Conservation (phyloP, 345 rosid genomes). For the Pistacia vera region DNA sequence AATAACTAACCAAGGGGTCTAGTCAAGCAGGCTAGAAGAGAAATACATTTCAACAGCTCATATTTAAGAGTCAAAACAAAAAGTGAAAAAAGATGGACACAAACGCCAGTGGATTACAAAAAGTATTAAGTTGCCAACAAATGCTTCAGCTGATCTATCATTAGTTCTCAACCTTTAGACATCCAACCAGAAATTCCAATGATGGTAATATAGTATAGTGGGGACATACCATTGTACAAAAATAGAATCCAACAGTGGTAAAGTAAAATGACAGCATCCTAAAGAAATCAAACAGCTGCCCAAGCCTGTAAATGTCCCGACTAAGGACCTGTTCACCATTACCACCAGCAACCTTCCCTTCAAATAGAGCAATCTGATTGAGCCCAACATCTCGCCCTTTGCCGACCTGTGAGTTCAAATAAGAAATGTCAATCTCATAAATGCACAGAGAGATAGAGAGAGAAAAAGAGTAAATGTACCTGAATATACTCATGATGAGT, state of each 20-base stretch:
- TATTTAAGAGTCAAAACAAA: background rate
- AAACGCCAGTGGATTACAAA: background rate
- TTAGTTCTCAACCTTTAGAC: background rate
- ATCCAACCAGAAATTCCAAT: background rate
- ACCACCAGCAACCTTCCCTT: slow-evolving; percentile 99
- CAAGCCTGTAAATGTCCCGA: slow-evolving; percentile 96
- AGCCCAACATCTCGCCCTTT: slow-evolving; percentile 99
- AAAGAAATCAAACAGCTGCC: slow-evolving; percentile 97
- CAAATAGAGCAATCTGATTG: slow-evolving; percentile 96
- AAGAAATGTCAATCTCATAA: slow-evolving; percentile 7
- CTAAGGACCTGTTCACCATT: slow-evolving; percentile 99
- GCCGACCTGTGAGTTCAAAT: slow-evolving; percentile 70
- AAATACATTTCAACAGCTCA: background rate
- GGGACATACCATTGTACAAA: slow-evolving; percentile 86
- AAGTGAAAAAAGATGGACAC: background rate
- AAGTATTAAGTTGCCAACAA: background rate
- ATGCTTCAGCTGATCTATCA: background rate
- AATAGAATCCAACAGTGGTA: slow-evolving; percentile 93
- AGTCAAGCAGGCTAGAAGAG: background rate
- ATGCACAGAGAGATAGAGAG: background rate
- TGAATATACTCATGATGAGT: slow-evolving; percentile 99
- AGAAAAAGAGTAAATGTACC: slow-evolving; percentile 35
- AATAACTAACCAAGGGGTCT: background rate
- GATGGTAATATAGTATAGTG: background rate
- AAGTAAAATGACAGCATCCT: slow-evolving; percentile 97